Percentiles rank a stretch among this genome's conserved stretches.
Conservation (phyloP, 2,329 filamentous ascomycete genomes). For the Aureobasidium sp. region DNA sequence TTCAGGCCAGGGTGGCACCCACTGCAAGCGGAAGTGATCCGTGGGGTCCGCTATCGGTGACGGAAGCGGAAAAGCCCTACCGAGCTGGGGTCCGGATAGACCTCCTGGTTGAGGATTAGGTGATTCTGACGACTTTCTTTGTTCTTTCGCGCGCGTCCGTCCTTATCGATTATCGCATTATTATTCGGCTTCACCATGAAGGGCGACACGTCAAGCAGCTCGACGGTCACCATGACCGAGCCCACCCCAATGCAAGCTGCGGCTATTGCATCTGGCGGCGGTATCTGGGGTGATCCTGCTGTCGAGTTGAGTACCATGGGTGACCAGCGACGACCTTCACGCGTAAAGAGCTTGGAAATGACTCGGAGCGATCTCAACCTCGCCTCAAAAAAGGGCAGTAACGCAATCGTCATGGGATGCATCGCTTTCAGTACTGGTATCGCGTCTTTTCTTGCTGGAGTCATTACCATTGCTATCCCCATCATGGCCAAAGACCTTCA, state of each 20-base stretch:
- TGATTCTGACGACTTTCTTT: neutral
- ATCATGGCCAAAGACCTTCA: conserved; percentile 34
- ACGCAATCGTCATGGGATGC: conserved; percentile 22
- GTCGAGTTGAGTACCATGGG: conserved; percentile 4
- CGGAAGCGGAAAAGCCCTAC: neutral
- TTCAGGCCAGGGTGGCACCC: neutral
- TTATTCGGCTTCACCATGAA: neutral
- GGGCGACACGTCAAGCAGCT: neutral
- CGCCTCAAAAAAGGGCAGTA: conserved; percentile 18
- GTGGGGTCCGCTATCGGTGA: neutral
- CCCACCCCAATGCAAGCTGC: conserved; percentile 6
- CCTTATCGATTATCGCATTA: neutral
- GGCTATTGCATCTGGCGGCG: conserved; percentile 9
- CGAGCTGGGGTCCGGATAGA: neutral
- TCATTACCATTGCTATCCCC: conserved; percentile 39
- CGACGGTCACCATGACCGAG: neutral
- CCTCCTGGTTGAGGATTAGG: neutral
- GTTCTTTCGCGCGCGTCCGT: neutral
- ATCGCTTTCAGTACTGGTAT: conserved; percentile 24
- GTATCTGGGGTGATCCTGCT: conserved; percentile 7
- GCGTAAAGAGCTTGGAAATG: neutral
- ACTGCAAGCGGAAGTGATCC: neutral
- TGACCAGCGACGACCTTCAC: neutral
- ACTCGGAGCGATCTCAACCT: neutral
- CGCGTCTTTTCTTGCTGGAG: conserved; percentile 28